These are phyloP conservation scores for Entophlyctis helioformis DNA, from an alignment of 192 early-diverging fungal genomes.

Conservation along the genomic window DNA sequence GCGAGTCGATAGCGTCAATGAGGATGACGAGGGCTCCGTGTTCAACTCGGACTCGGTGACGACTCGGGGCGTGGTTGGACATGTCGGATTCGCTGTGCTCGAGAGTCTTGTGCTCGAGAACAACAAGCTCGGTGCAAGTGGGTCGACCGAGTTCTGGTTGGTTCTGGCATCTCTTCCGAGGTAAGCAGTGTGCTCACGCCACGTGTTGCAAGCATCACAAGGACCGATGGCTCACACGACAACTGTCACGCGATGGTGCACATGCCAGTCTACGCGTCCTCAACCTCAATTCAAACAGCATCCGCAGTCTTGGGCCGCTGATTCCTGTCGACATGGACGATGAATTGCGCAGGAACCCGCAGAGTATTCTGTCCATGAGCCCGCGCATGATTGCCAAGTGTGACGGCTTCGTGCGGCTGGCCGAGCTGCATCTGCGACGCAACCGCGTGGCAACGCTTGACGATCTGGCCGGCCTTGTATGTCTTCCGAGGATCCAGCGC, in stretches of 20 bases:
- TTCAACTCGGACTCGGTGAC: no score
- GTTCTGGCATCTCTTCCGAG: conserved; percentile 27
- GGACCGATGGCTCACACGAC: neutral
- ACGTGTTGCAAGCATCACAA: neutral
- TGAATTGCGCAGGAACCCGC: no score
- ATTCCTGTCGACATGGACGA: no score
- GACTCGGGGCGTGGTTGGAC: no score
- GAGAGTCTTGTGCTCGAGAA: conserved; percentile 27
- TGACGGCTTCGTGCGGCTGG: conserved; percentile 26
- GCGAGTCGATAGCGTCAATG: no score
- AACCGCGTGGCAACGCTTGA: conserved; percentile 25
- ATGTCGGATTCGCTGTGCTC: conserved; percentile 24
- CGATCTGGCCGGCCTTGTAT: conserved; percentile 27
- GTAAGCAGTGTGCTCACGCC: no score
- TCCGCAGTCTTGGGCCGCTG: conserved; percentile 13
- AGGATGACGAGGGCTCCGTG: conserved; percentile 7
- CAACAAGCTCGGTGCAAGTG: conserved; percentile 20
- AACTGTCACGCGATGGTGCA: neutral
- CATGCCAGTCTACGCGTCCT: conserved; percentile 22
- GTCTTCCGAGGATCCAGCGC: conserved; percentile 18
- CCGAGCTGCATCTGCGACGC: conserved; percentile 30
- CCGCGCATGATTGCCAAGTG: conserved; percentile 6
- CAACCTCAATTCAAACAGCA: conserved; percentile 25
- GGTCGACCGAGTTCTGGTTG: conserved; percentile 9
- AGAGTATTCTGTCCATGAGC: no score